Percentiles rank a stretch among this genome's conserved stretches.
These are phyloP conservation scores for Trichocladium antarcticum DNA, from an alignment of 495 filamentous ascomycete species.

Conservation along the genomic window DNA sequence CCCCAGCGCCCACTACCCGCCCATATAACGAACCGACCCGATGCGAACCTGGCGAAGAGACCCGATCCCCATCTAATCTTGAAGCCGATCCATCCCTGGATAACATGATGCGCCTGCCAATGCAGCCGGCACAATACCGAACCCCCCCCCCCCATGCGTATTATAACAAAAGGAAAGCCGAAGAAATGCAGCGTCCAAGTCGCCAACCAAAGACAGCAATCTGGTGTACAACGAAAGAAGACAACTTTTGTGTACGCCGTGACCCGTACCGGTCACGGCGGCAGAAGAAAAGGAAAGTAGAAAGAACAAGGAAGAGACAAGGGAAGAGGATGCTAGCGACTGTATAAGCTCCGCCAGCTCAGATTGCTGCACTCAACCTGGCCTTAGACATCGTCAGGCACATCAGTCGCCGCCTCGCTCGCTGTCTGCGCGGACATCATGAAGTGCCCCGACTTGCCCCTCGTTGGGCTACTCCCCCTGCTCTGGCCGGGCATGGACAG, in stretches of 20 bases:
- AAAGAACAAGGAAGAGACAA: background rate
- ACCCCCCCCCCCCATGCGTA: constrained; percentile 1
- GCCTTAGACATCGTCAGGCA: background rate
- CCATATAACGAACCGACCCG: background rate
- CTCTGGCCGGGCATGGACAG: constrained; percentile 22
- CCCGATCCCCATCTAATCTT: background rate
- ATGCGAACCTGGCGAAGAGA: background rate
- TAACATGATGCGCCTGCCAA: constrained; percentile 3
- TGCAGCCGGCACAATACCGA: background rate
- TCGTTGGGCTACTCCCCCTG: constrained; percentile 10
- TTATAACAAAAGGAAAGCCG: background rate
- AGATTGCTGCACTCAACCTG: no score
- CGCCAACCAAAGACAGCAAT: background rate
- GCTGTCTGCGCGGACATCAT: constrained; percentile 16
- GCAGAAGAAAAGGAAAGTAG: background rate
- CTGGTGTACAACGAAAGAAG: background rate
- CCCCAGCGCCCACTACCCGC: background rate
- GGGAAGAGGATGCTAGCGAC: background rate
- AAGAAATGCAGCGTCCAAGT: background rate
- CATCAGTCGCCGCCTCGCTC: constrained; percentile 10
- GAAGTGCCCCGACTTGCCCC: constrained; percentile 9
- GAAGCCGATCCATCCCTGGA: background rate
- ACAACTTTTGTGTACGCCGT: background rate
- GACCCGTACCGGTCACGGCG: constrained; percentile 4
- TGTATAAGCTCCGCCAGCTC: background rate